Base-by-base conservation (phyloP, 2,329 filamentous ascomycete genomes). In the Neophaeococcomyces mojaviensis region DNA sequence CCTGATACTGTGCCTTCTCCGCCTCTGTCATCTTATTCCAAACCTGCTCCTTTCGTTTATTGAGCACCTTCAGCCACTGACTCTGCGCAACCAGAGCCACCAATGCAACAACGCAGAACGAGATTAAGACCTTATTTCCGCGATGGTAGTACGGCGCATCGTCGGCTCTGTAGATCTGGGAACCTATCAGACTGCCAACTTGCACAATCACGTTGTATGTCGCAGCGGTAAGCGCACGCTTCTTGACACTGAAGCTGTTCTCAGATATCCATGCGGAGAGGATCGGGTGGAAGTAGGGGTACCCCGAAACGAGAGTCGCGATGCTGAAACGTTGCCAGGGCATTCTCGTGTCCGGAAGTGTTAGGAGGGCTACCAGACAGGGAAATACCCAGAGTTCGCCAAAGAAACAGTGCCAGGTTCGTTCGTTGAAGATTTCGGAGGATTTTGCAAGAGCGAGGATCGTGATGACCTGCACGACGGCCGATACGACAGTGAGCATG, bases 201-300 rank as follows among this genome's bases (percentile, higher is more conserved):
- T 65, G 63, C 13, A 62, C 61, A 45, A 61, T 57, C 39, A 65
- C 62, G 36, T 65, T 65, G 43, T 65, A 65, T 9, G 58, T 58
- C 18, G 40, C 40, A 8, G 78, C 74, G 0, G 77, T 77, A 1
- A 85, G 77, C 1, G 80, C 77, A 5, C 80, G 68, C 4, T 76
- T 78, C 9, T 79, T 69, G 8, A 84, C 78, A 1, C 73, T 70
- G 51, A 80, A 79, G 2, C 78, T 74, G 56, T 84, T 84, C 42
- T 78, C 71, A 2, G 76, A 79, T 1, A 73, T 79, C 61, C 78
- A 75, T 0, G 72, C 78, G 0, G 82, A 79, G 2, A 79, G 62
- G 24, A 82, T 75, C 0, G 79, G 76, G 55, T 82, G 72, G 50
- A 66, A 73, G 55, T 79, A 79, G 0, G 77, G 77, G 46, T 78